These are phyloP conservation scores for Trichoderma reesei DNA, from an alignment of 495 filamentous ascomycete species.

Conservation along the genomic window DNA sequence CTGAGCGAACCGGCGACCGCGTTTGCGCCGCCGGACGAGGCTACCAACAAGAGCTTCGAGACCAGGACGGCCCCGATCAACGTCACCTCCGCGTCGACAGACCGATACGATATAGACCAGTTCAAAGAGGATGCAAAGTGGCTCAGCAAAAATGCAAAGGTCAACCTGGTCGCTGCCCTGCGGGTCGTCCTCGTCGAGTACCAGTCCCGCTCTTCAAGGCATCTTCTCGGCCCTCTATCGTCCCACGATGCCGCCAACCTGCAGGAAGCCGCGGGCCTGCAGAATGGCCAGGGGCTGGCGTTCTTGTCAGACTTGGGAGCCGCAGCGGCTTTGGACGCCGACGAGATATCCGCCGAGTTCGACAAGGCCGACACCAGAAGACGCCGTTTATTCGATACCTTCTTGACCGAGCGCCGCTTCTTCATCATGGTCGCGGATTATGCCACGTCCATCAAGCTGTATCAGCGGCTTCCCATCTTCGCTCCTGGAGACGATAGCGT, in stretches of 20 bases:
- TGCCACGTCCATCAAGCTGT: constrained; percentile 33
- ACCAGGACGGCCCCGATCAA: constrained; percentile 88
- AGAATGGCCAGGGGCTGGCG: constrained; percentile 40
- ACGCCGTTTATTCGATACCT: constrained; percentile 53
- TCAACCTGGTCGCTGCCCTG: constrained; percentile 77
- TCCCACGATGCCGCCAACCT: constrained; percentile 59
- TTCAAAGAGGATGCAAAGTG: constrained; percentile 81
- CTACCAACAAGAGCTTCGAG: constrained; percentile 65
- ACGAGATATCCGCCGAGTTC: constrained; percentile 44
- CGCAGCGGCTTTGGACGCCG: constrained; percentile 32
- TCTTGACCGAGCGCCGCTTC: constrained; percentile 57
- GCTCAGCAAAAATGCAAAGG: constrained; percentile 63
- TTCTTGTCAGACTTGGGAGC: constrained; percentile 36
- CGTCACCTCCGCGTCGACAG: constrained; percentile 57
- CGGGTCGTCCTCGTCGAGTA: constrained; percentile 74
- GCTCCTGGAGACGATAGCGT: neutral
- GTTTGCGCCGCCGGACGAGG: constrained; percentile 47
- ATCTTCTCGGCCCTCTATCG: constrained; percentile 55
- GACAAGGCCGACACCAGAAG: constrained; percentile 47
- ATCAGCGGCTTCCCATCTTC: constrained; percentile 19
- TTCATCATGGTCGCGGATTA: constrained; percentile 42
- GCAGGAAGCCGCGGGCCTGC: constrained; percentile 52
- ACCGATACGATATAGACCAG: constrained; percentile 62
- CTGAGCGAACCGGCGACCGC: constrained; percentile 54
- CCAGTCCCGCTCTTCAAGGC: constrained; percentile 57